Evolutionary conservation across 805 yeast species (phyloP).

Genomic region (Candida pseudoglaebosa): DNA sequence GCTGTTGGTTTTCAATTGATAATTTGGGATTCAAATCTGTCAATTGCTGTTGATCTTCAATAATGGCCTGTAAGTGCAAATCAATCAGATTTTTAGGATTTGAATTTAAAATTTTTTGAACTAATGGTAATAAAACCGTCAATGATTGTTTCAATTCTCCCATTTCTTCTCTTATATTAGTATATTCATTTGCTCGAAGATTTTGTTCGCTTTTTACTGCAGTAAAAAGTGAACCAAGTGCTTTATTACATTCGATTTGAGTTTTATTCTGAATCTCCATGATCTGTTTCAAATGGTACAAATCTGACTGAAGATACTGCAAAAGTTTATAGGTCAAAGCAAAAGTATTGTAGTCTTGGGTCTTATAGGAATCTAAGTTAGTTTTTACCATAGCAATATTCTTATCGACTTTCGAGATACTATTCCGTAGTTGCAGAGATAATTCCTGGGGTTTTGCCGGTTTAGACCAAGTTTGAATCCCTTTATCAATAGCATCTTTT

Average conservation of each 20-base stretch:
- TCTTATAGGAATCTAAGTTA: neutral
- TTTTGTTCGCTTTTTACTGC: neutral
- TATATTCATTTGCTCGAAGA: neutral
- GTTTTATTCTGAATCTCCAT: neutral
- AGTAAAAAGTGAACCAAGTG: neutral
- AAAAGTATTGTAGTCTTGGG: neutral
- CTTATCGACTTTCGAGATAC: neutral
- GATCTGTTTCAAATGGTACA: neutral
- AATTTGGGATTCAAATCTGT: too few species aligned
- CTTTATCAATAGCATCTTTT: constrained; percentile 14
- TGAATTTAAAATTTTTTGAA: constrained; percentile 11
- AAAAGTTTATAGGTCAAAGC: neutral
- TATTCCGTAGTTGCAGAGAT: neutral
- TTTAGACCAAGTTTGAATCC: neutral
- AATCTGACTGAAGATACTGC: neutral
- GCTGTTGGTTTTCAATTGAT: too few species aligned
- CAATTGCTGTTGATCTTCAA: neutral
- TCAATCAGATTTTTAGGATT: neutral
- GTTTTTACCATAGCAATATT: neutral
- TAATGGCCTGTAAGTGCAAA: neutral
- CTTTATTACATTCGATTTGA: neutral
- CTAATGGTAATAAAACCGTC: constrained; percentile 14
- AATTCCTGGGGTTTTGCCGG: neutral
- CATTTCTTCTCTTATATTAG: constrained; percentile 5
- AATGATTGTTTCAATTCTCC: constrained; percentile 15